Conservation (phyloP, 1,139 yeast species). For the Debaryomycetaceae sp. region DNA sequence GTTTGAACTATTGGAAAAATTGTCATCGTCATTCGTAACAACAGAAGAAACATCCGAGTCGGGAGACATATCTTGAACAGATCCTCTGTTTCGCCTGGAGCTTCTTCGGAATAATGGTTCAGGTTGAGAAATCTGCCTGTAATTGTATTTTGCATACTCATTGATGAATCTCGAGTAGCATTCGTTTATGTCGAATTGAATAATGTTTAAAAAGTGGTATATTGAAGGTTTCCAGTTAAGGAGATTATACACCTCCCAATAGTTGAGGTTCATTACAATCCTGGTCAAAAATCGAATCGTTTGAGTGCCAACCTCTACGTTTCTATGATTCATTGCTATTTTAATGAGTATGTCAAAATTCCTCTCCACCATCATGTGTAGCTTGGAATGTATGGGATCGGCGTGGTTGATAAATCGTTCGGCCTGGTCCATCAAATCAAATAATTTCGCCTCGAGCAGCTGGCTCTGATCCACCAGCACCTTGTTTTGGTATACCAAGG, state of each 20-base stretch:
- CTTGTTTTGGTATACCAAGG: slow-evolving; percentile 23
- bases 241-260: slow-evolving; percentile 46
- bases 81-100: slow-evolving; percentile 11
- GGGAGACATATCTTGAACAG: slow-evolving; percentile 6
- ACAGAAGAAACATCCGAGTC: slow-evolving; percentile 5
- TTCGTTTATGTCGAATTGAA: slow-evolving; percentile 39
- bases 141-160: slow-evolving; percentile 31
- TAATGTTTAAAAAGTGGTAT: slow-evolving; percentile 37
- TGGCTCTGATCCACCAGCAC: slow-evolving; percentile 11
- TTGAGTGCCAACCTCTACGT: slow-evolving; percentile 30
- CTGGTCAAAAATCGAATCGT: slow-evolving; percentile 39
- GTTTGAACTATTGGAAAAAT: slow-evolving; percentile 10
- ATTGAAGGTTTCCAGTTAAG: slow-evolving; percentile 44
- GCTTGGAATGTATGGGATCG: slow-evolving; percentile 30
- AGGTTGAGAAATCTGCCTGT: slow-evolving; percentile 15
- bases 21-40: slow-evolving; percentile 8
- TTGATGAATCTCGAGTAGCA: slow-evolving; percentile 35
- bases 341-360: slow-evolving; percentile 40
- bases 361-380: slow-evolving; percentile 34
- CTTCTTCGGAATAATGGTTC: slow-evolving; percentile 10
- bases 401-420: slow-evolving; percentile 18
- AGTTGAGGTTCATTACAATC: slow-evolving; percentile 37
- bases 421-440: slow-evolving; percentile 23
- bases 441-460: slow-evolving; percentile 22
- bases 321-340: slow-evolving; percentile 28